These are phyloP conservation scores for Drechslerella stenobrocha DNA, from an alignment of 2,329 filamentous ascomycete species.

Conservation along the genomic window DNA sequence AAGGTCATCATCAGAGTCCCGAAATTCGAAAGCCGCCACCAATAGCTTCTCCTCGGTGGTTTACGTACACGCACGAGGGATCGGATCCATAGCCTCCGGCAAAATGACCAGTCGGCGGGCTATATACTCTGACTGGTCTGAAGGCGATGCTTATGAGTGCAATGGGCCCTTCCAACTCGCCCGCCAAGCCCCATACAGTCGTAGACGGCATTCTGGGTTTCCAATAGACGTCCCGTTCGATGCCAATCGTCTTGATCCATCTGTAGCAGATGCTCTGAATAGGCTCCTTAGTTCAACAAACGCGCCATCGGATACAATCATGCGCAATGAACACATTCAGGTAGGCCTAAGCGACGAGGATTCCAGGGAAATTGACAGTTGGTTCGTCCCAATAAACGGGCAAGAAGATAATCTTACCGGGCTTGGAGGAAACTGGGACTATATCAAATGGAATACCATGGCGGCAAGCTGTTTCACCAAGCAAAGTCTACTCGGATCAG, in stretches of 20 bases:
- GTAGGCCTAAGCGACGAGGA: neutral
- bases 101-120: constrained; percentile 10
- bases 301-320: neutral
- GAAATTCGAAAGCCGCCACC: no score
- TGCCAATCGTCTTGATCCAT: constrained; percentile 5
- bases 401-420: constrained; percentile 41
- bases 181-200: constrained; percentile 9
- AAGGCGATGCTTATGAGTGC: constrained; percentile 13
- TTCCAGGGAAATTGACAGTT: constrained; percentile 1
- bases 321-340: neutral
- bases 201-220: constrained; percentile 3
- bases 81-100: no score
- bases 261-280: constrained; percentile 14
- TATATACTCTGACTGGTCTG: constrained; percentile 4
- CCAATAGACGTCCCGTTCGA: constrained; percentile 30
- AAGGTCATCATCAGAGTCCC: no score
- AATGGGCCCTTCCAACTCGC: constrained; percentile 24
- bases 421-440: constrained; percentile 32
- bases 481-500: constrained; percentile 19
- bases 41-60: no score
- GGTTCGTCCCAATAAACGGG: constrained; percentile 28
- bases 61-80: no score
- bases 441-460: constrained; percentile 44
- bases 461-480: constrained; percentile 19
- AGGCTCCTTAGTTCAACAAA: constrained; percentile 10